Conservation (phyloP, 176 grass and related monocot species). For the Oryza longistaminata region DNA sequence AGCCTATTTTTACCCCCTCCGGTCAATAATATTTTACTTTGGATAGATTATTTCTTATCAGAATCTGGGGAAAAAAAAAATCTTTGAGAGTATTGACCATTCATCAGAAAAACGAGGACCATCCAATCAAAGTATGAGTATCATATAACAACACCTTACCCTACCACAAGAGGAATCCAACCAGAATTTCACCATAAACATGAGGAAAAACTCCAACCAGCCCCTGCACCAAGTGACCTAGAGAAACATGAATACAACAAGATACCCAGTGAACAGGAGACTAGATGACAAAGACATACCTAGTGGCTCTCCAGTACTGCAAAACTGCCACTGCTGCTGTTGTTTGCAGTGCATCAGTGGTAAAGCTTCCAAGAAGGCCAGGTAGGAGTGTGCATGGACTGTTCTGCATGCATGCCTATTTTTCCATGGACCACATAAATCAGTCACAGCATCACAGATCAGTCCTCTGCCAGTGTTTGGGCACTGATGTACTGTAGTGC, state of each 20-base stretch:
- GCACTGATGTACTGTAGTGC: background rate
- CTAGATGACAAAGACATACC: background rate
- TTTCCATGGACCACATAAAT: background rate
- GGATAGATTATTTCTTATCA: background rate
- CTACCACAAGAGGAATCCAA: background rate
- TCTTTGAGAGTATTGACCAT: background rate
- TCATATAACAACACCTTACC: background rate
- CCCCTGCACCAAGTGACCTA: background rate
- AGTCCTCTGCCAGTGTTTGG: slow-evolving; percentile 6
- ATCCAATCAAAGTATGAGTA: background rate
- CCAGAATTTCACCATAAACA: background rate
- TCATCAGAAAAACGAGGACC: background rate
- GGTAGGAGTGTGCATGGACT: background rate
- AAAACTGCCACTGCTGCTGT: background rate
- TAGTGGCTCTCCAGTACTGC: background rate
- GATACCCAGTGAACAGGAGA: background rate
- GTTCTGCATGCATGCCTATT: background rate
- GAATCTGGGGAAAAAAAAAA: background rate
- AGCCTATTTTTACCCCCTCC: no score
- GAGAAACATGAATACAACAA: background rate
- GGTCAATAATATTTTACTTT: no score
- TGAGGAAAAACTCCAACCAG: background rate
- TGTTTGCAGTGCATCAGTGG: background rate
- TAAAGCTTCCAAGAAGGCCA: slow-evolving; percentile 42
- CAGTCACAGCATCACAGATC: background rate